Evolutionary conservation across 2,329 filamentous ascomycete genomes (phyloP).

Genomic region (Fusarium tuaranense): DNA sequence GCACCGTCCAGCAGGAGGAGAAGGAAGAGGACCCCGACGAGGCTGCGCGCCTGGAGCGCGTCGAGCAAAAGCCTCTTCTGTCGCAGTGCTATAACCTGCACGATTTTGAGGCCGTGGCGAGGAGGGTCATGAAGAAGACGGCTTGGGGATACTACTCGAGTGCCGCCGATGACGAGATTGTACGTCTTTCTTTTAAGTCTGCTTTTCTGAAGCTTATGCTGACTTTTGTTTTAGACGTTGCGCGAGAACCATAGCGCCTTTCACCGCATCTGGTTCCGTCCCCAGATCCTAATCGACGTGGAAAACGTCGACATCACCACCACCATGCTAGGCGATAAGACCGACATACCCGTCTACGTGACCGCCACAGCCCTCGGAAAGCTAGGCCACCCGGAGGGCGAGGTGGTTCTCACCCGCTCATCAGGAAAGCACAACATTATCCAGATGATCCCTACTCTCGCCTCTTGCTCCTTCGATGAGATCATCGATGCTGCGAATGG

Average conservation of each 20-base stretch:
- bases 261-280: constrained; percentile 97
- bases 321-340: constrained; percentile 91
- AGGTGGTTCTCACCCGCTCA: constrained; percentile 89
- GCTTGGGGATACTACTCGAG: constrained; percentile 99
- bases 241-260: constrained; percentile 96
- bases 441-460: constrained; percentile 98
- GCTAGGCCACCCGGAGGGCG: constrained; percentile 92
- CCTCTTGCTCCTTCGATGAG: constrained; percentile 97
- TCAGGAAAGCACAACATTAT: constrained; percentile 89
- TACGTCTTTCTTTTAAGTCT: constrained; percentile 32
- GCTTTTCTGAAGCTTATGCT: background rate
- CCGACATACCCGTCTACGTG: constrained; percentile 92
- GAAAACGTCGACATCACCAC: constrained; percentile 88
- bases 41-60: constrained; percentile 76
- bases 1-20: constrained; percentile 77
- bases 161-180: constrained; percentile 71
- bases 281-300: constrained; percentile 88
- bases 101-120: constrained; percentile 95
- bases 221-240: constrained; percentile 72
- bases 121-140: constrained; percentile 91
- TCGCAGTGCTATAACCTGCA: constrained; percentile 93
- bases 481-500: constrained; percentile 86
- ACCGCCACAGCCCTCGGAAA: constrained; percentile 97
- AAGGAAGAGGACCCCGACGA: constrained; percentile 74
- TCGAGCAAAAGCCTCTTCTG: constrained; percentile 80